Percentiles rank a stretch among this genome's conserved stretches.
These are phyloP conservation scores for Picochlorum sp. DNA, from an alignment of 139 green algal species.

Conservation along the genomic window DNA sequence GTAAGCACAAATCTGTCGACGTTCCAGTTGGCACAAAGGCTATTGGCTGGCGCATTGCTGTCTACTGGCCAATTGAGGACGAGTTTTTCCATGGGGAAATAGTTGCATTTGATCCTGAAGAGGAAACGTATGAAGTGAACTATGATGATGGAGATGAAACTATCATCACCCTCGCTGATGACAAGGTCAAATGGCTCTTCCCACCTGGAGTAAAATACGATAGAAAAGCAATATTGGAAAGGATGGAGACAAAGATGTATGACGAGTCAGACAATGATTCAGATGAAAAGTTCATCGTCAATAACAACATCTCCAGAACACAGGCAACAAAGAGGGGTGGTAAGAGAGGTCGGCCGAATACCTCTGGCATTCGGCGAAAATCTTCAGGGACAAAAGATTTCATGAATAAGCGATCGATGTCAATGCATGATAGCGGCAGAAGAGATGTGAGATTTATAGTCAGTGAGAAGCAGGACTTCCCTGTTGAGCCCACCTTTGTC, in stretches of 20 bases:
- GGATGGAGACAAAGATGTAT: constrained; percentile 1
- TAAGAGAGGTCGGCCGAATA: too few relatives aligned
- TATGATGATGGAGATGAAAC: constrained; percentile 50
- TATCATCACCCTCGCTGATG: constrained; percentile 27
- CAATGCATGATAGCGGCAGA: too few relatives aligned
- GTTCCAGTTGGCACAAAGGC: constrained; percentile 24
- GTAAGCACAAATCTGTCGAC: neutral
- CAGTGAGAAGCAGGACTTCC: too few relatives aligned
- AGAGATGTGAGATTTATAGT: too few relatives aligned
- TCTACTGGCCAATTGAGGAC: constrained; percentile 54
- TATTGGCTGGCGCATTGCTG: constrained; percentile 56
- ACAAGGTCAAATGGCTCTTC: constrained; percentile 58
- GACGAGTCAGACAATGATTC: constrained; percentile 6
- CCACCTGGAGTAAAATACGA: constrained; percentile 22
- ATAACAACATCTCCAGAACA: too few relatives aligned
- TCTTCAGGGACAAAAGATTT: too few relatives aligned
- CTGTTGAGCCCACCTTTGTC: neutral
- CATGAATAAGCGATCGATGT: too few relatives aligned
- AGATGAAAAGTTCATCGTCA: constrained; percentile 7
- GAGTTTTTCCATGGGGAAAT: constrained; percentile 40
- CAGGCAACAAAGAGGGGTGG: too few relatives aligned
- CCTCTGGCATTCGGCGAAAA: too few relatives aligned
- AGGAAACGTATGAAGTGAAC: constrained; percentile 38
- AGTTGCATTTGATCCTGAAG: constrained; percentile 32
- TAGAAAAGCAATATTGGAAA: neutral